Conservation (phyloP, 345 rosid genomes). For the Mallotus nudiflorus region DNA sequence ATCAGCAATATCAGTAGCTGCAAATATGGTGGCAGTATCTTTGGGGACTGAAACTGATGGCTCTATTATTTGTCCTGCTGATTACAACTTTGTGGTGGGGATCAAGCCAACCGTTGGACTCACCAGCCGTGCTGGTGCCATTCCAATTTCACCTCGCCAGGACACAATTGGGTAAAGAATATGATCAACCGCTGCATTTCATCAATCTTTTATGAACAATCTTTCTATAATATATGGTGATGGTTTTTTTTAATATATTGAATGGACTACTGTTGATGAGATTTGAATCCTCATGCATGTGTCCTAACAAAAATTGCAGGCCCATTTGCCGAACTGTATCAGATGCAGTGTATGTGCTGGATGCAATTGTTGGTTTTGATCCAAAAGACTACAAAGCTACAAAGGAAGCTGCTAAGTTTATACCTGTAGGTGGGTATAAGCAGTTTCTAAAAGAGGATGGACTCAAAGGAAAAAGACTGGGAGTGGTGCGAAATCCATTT, state of each 20-base stretch:
- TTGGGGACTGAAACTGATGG: conserved; percentile 27
- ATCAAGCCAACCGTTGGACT: conserved; percentile 34
- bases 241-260: too few species aligned
- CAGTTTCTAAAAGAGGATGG: conserved; percentile 37
- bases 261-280: too few species aligned
- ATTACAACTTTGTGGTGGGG: conserved; percentile 30
- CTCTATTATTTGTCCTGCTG: conserved; percentile 26
- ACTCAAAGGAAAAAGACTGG: conserved; percentile 31
- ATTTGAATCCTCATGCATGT: too few species aligned
- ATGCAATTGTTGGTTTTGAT: conserved; percentile 37
- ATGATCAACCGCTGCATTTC: too few species aligned
- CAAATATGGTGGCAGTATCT: conserved; percentile 32
- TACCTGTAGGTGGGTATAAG: conserved; percentile 38
- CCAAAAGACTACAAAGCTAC: conserved; percentile 29
- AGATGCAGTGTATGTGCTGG: conserved; percentile 34
- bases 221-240: too few species aligned
- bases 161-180: conserved; percentile 33
- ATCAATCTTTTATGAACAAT: too few species aligned
- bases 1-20: conserved; percentile 29
- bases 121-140: conserved; percentile 32
- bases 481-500: conserved; percentile 27
- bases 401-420: conserved; percentile 24
- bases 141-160: conserved; percentile 27
- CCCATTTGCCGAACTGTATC: conserved; percentile 35
- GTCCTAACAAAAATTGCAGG: conserved; percentile 11